Evolutionary conservation across 2,329 filamentous ascomycete genomes (phyloP), one percentile per base, ranked within the genome.

Genomic region (Cercospora sp.): DNA sequence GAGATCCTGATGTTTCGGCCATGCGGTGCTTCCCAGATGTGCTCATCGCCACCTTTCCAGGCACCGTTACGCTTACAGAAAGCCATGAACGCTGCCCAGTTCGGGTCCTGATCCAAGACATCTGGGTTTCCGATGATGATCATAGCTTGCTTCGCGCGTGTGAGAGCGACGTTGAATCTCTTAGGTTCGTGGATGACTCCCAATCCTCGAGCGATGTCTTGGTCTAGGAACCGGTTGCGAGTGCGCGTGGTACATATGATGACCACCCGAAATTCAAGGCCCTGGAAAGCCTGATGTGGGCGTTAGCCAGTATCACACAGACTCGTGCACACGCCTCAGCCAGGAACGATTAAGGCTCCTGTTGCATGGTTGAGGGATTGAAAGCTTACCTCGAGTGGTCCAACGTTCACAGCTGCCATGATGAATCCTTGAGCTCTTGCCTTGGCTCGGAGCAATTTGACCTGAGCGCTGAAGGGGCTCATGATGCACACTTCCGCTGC

Each of bases 221-320:
- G 74, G 26, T 74, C 71, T 32, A 76, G 64, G 64, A 74, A 75
- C 7, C 74, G 66, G 32, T 72, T 67, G 3, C 73, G 65, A n/a
- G 73, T 74, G 12, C 74, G 66, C 12, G 74, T 75, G 5, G 74
- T 76, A 65, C 73, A 75, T 2, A 76, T 32, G 28, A 76, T 75
- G 21, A 75, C 72, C 9, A 73, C 61, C 5, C 66, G 66, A 12
- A 68, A 73, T 66, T 76, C 74, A n/a, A 75, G 67, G 8, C 74
- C 74, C 65, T 75, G 74, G 45, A 74, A 76, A 10, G 74, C 74
- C 55, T 59, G n/a, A 12, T 21, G 5, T 24, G 16, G 1, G 18
- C 18, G 28, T 59, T 9, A 59, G 55, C 30, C 4, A 58, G 3
- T 34, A 58, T n/a, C 10, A 53, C 5, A 7, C 49, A 16, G 28